Base-by-base conservation (phyloP, 306 rosid species). In the Cucurbita argyrosperma region DNA sequence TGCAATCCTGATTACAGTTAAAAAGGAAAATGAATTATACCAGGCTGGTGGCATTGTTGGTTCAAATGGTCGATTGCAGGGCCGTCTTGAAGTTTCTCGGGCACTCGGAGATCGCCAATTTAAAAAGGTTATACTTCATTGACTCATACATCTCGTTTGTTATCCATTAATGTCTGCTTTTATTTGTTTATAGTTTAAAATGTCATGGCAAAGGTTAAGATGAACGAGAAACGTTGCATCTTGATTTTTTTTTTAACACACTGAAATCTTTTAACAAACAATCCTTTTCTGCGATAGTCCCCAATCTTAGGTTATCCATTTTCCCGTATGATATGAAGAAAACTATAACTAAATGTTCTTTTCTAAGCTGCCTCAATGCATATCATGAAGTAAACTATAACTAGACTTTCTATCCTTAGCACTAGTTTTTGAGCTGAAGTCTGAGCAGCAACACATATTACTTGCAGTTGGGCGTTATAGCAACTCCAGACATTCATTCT, bases 1-100 rank as follows among this genome's bases (percentile, higher is more conserved):
- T 68, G 57, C 40, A 47, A 67, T 67, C 40, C 40, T 15, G 35
- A 45, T 46, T 67, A 2, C 18, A 45, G 39, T 49, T 68, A 16
- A 64, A 14, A 35, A 69, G 16, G 30, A 23, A 13, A 14, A 68
- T 47, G 57, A 13, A 47, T 49, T 68, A 4, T 76, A 75, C 53
- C 91, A 92, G 97, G 94, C 92, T 75, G 96, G 96, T 59, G 97
- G 95, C 79, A 76, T 78, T 72, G 94, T 92, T 83, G 75, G 95
- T 80, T 82, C 96, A 74, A 90, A 92, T 83, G 98, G 96, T 65
- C 88, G 92, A 78, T 60, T 90, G 42, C 96, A 90, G 80, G 98
- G 95, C 13, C 95, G 95, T 12, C 92, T 92, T 43, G 96, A 92
- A 84, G 90, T 92, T 79, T 92, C 96, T 78, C 87, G 98, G 76